Evolutionary conservation across 805 yeast genomes (phyloP).

Genomic region (Candida krabiensis): DNA sequence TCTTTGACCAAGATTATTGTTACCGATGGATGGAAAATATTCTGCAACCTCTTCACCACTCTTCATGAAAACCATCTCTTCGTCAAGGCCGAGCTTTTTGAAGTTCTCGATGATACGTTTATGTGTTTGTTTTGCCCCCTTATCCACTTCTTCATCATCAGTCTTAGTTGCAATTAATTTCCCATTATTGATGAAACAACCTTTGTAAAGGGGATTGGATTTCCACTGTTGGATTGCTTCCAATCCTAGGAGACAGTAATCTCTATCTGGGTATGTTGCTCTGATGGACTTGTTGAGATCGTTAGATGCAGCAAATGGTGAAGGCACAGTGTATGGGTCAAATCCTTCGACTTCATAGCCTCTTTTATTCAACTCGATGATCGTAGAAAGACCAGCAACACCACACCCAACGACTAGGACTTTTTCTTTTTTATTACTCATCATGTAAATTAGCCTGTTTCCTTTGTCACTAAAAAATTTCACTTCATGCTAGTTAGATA

Average conservation of each 20-base stretch:
- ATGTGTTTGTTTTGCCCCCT: no score
- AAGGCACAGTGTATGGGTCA: constrained; percentile 37
- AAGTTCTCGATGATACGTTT: no score
- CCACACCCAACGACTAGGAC: constrained; percentile 42
- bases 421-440: not conserved
- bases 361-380: constrained; percentile 34
- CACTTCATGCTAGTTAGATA: no score
- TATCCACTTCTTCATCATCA: constrained; percentile 40
- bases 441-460: no score
- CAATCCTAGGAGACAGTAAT: constrained; percentile 31
- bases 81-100: not conserved
- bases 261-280: constrained; percentile 25
- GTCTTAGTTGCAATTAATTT: constrained; percentile 12
- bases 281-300: constrained; percentile 42
- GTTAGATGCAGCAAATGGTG: constrained; percentile 40
- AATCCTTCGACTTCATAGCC: constrained; percentile 34
- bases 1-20: not conserved
- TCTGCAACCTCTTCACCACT: not conserved
- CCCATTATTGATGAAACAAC: not conserved
- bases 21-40: not conserved
- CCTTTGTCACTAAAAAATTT: no score
- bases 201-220: constrained; percentile 26
- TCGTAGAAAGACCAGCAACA: constrained; percentile 45
- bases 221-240: constrained; percentile 38
- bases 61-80: not conserved